Percentiles rank a stretch among this genome's conserved stretches.
These are phyloP conservation scores for Cyclotella sp. DNA, from an alignment of 108 stramenopile species.

Conservation along the genomic window DNA sequence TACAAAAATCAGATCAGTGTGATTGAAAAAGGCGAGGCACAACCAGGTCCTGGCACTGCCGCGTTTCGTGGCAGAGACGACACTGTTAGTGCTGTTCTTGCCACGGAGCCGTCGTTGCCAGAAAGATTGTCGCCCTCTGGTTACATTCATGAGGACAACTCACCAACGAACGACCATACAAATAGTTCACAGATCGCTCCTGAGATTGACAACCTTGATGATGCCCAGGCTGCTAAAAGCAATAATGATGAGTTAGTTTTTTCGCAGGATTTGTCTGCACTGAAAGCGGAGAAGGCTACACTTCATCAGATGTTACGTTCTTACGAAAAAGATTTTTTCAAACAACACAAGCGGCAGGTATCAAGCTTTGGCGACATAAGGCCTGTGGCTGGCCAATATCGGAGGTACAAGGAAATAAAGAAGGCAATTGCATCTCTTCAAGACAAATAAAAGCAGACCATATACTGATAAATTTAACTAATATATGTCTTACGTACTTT, in stretches of 20 bases:
- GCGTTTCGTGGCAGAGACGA: constrained; percentile 47
- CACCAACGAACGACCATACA: constrained; percentile 16
- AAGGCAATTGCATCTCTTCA: constrained; percentile 73
- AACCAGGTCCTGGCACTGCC: constrained; percentile 50
- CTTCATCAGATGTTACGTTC: constrained; percentile 90
- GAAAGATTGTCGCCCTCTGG: constrained; percentile 21
- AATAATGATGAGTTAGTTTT: constrained; percentile 17
- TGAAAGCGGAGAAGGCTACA: constrained; percentile 82
- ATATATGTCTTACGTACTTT: background rate
- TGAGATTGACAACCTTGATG: background rate
- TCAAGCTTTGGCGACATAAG: constrained; percentile 89
- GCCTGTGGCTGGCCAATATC: constrained; percentile 92
- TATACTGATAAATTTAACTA: background rate
- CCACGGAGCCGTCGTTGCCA: constrained; percentile 32
- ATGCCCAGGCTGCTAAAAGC: background rate
- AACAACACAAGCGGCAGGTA: constrained; percentile 85
- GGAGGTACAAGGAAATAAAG: constrained; percentile 93
- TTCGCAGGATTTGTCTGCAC: constrained; percentile 70
- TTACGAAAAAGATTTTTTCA: constrained; percentile 90
- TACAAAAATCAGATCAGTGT: constrained; percentile 82
- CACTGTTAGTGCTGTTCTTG: constrained; percentile 30
- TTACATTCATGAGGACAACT: constrained; percentile 12
- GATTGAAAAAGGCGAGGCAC: constrained; percentile 69
- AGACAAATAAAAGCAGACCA: constrained; percentile 8
- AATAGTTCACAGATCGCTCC: constrained; percentile 7